These are phyloP conservation scores for Limonomyces culmigenus DNA, from an alignment of 1,284 basidiomycete species.

Conservation along the genomic window DNA sequence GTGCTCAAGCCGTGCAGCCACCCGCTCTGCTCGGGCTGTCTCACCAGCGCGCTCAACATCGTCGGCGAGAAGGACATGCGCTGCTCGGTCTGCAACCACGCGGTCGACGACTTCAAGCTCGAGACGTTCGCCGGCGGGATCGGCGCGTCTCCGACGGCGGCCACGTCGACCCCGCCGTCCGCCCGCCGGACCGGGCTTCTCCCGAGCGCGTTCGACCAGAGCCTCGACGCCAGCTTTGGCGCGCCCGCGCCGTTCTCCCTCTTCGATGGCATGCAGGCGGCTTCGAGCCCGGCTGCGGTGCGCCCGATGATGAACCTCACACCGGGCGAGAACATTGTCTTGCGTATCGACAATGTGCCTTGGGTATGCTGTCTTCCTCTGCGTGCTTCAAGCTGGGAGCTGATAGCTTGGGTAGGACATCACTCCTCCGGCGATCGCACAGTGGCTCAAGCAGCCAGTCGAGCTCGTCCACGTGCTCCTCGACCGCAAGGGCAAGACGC, in stretches of 20 bases:
- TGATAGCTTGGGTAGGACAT: slow-evolving; percentile 59
- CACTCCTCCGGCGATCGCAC: slow-evolving; percentile 48
- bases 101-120: slow-evolving; percentile 53
- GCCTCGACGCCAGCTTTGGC: no score
- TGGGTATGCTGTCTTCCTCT: slow-evolving; percentile 37
- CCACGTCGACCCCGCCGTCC: not conserved
- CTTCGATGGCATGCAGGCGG: slow-evolving; percentile 10
- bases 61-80: slow-evolving; percentile 75
- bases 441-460: slow-evolving; percentile 49
- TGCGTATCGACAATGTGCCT: slow-evolving; percentile 71
- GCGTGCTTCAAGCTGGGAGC: slow-evolving; percentile 3
- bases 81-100: slow-evolving; percentile 55
- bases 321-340: slow-evolving; percentile 32
- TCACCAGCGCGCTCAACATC: slow-evolving; percentile 69
- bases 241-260: no score
- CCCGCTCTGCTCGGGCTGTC: slow-evolving; percentile 56
- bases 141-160: not conserved
- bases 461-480: slow-evolving; percentile 57
- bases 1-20: slow-evolving; percentile 57
- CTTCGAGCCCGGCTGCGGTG: not conserved
- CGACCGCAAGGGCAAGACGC: slow-evolving; percentile 62
- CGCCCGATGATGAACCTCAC: not conserved
- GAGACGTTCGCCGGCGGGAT: not conserved
- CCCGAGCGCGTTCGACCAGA: slow-evolving; percentile 9
- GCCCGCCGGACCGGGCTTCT: slow-evolving; percentile 8